These are phyloP conservation scores for Acer yangbiense DNA, from an alignment of 345 rosid genomes.

Conservation along the genomic window DNA sequence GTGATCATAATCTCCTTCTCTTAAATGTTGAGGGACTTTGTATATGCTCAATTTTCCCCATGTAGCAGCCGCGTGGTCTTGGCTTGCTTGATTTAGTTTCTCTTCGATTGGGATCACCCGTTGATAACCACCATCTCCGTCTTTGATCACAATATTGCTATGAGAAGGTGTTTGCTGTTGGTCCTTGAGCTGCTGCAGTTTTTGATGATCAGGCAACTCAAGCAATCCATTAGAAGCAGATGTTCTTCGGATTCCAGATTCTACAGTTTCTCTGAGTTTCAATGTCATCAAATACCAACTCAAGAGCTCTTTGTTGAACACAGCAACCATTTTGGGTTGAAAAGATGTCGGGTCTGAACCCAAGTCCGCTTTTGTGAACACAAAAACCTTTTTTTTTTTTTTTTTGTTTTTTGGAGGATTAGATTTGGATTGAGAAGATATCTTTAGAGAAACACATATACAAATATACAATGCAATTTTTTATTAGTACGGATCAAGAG, in stretches of 20 bases:
- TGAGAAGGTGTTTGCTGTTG: slow-evolving; percentile 32
- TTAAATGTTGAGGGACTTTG: slow-evolving; percentile 54
- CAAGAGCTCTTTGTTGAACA: slow-evolving; percentile 54
- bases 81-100: slow-evolving; percentile 59
- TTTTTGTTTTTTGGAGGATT: slow-evolving; percentile 6
- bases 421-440: slow-evolving; percentile 7
- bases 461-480: background rate
- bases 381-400: background rate
- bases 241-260: slow-evolving; percentile 42
- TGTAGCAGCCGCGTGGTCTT: slow-evolving; percentile 57
- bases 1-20: slow-evolving; percentile 57
- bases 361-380: too few species aligned
- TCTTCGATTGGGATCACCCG: slow-evolving; percentile 72
- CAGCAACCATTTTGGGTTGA: too few species aligned
- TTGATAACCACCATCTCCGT: slow-evolving; percentile 23
- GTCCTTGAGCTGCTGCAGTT: slow-evolving; percentile 28
- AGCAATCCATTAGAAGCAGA: slow-evolving; percentile 18
- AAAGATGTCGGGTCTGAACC: too few species aligned
- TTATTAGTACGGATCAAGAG: background rate
- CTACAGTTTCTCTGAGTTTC: slow-evolving; percentile 65
- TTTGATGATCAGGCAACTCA: slow-evolving; percentile 28
- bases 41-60: slow-evolving; percentile 70
- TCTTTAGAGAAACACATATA: background rate
- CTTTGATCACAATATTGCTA: slow-evolving; percentile 29
- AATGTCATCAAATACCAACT: slow-evolving; percentile 75